phyloP scores from a whole-genome alignment of 2,329 filamentous ascomycete species.

The Talaromyces albobiverticillius region DNA sequence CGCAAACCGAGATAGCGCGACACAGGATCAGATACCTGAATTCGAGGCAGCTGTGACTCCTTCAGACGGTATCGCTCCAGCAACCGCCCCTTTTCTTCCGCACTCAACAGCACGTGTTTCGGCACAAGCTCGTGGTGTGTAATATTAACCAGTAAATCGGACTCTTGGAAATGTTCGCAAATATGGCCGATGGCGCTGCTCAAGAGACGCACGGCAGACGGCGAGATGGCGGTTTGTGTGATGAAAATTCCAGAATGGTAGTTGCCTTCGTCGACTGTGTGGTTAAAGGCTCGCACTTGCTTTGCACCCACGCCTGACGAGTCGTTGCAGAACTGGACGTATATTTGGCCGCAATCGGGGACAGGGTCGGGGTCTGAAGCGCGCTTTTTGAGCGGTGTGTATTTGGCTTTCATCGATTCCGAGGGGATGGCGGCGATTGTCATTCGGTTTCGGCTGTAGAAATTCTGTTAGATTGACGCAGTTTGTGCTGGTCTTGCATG shows the following conservation, averaged over 20 bases:
- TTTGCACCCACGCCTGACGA: slow-evolving; percentile 75
- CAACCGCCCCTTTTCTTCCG: slow-evolving; percentile 82
- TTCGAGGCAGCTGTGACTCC: slow-evolving; percentile 93
- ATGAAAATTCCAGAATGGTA: slow-evolving; percentile 91
- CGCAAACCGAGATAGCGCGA: slow-evolving; percentile 87
- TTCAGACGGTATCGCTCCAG: slow-evolving; percentile 90
- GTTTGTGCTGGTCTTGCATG: neutral
- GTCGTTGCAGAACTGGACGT: slow-evolving; percentile 86
- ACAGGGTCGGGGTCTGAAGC: slow-evolving; percentile 64
- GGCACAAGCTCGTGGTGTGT: slow-evolving; percentile 96
- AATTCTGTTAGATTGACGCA: neutral
- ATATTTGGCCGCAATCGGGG: slow-evolving; percentile 80
- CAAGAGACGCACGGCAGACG: slow-evolving; percentile 83
- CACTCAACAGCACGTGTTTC: slow-evolving; percentile 83
- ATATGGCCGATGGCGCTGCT: slow-evolving; percentile 72
- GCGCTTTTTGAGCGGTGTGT: slow-evolving; percentile 68
- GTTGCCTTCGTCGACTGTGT: slow-evolving; percentile 73
- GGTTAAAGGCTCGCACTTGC: slow-evolving; percentile 86
- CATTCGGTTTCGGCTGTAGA: slow-evolving; percentile 71
- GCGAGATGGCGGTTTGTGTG: slow-evolving; percentile 75
- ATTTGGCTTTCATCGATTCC: slow-evolving; percentile 78
- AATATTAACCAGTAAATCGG: slow-evolving; percentile 95
- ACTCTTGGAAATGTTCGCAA: slow-evolving; percentile 93
- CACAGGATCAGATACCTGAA: slow-evolving; percentile 87
- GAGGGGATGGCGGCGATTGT: slow-evolving; percentile 85